Base-by-base conservation (phyloP, 148 eudicot species). In the Rheum nobile region DNA sequence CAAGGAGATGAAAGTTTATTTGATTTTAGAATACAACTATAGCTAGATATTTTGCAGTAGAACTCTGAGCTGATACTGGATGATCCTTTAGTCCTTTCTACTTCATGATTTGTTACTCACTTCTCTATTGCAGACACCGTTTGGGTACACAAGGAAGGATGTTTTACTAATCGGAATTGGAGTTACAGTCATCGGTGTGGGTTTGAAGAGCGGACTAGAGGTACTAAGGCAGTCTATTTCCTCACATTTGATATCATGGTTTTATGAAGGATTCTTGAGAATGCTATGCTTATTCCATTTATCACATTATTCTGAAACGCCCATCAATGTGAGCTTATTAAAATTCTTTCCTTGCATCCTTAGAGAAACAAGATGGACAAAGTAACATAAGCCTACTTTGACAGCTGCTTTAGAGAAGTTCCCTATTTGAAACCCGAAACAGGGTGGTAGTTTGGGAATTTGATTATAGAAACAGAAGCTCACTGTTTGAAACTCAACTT, bases 61-160 rank as follows among this genome's bases (percentile, higher is more conserved):
- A 59, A 2, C 34, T 59, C 6, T 26, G 67, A 26, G 12, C 35
- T 59, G 35, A 26, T 59, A 59, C 34, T 12, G 32, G 35, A 28
- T 59, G 5, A 59, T 32, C 16, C 6, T 57, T 3, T 24, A 28
- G 14, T 10, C 17, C 32, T 57, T 11, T 57, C 13, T 10, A 28
- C 43, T 68, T 65, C 70, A n/a, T 68, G 41, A 68, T 38, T 68
- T 8, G 9, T 21, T 70, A 11, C 46, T 50, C 39, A 14, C 29
- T 35, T 42, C 52, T 35, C 26, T 22, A 42, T 38, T 52, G 41
- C 88, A 91, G 93, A 85, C 75, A 42, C 86, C 93, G 32, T 94
- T 94, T 82, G 98, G 98, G 46, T 89, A 94, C 79, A 48, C 93
- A 29, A 85, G 98, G 79, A 94, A 94, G 82, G 98, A 94, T 77